Evolutionary conservation across 371 early-diverging fungal genomes (phyloP), one percentile per base, ranked within the genome.

Genomic region (Saksenaea oblongispora): DNA sequence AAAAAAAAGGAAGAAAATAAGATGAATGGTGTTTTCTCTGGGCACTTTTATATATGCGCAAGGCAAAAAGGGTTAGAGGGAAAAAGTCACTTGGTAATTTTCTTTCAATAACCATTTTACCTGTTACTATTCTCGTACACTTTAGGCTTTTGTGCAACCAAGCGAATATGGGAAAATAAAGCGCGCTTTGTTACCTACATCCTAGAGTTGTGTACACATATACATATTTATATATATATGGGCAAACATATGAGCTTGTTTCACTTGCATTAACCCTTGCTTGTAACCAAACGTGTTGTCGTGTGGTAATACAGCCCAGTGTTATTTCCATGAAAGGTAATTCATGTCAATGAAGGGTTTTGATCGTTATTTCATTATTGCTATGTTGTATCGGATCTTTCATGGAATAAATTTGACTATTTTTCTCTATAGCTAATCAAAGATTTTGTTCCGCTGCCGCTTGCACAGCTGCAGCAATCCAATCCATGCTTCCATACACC

Each of bases 61-160:
- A 17, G 17, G 17, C 24, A 22, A 22, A 47, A 47, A 22, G 51
- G 51, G 17, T 22, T 10, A 47, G 51, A 22, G 22, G 10, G 22
- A 47, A 47, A 44, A 47, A 47, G 51, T 47, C 51, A 47, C 51
- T 47, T 47, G n/a, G 18, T 47, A 22, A 47, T 18, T 47, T 47
- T n/a, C 42, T 14, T 31, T 31, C 4, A 31, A 31, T 31, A 41
- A 41, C 42, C n/a, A 14, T 13, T 4, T 41, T 22, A 10, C 18
- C 10, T 22, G 51, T 47, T 47, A 22, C 51, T 47, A 47, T 47
- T 47, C 51, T 47, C 51, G 51, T 47, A n/a, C 22, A 7, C 17
- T 22, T 47, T 47, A 18, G 22, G 22, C 10, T 47, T 22, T 47
- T 47, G 51, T 47, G 51, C 51, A 47, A 47, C 51, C 17, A 5